Base-by-base conservation (phyloP, 228 moss, liverwort and hornwort genomes). In the Sphagnum magellanicum region DNA sequence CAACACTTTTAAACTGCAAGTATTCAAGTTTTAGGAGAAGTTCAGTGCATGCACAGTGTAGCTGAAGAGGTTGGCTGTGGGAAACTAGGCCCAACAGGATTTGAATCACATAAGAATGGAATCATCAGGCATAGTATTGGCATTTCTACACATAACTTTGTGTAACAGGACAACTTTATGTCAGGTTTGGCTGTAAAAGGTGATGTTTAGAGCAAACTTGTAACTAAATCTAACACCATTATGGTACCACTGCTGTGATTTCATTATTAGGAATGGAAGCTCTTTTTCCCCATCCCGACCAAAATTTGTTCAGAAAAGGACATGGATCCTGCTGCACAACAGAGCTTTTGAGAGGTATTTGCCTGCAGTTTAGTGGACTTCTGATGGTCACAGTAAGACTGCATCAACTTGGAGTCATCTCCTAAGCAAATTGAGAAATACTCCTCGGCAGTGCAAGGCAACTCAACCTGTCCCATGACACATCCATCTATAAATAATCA, bases 301-400 rank as follows among this genome's bases (percentile, higher is more conserved):
- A 32, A 32, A 32, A 32, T 32, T 32, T 32, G 32, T 32, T 32
- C 7, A 65, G 3, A 49, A 49, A 50, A 14, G 6, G 16, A 14
- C 5, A 60, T 14, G 5, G 47, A 51, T 51, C 17, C 49, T 51
- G 51, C 15, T 13, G n/a, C 49, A 6, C 60, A 55, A 55, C 55
- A 55, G 12, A 55, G 12, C 12, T 55, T 12, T 55, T 55, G 63
- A 32, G 10, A 11, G 17, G 51, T 6, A 67, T 13, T 67, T 50
- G 91, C 94, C 86, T 88, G 70, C 13, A 94, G 51, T 8, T 88
- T 78, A 49, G 87, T 84, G 82, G 91, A 91, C 67, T 84, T 91
- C 67, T 89, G 83, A 53, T 66, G 17, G 17, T 85, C 76, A 71
- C 83, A 81, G 71, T 79, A 87, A 14, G 70, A 58, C 68, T 89